These are phyloP conservation scores for Neopestalotiopsis sp. DNA, from an alignment of 2,329 filamentous ascomycete genomes.

Conservation along the genomic window DNA sequence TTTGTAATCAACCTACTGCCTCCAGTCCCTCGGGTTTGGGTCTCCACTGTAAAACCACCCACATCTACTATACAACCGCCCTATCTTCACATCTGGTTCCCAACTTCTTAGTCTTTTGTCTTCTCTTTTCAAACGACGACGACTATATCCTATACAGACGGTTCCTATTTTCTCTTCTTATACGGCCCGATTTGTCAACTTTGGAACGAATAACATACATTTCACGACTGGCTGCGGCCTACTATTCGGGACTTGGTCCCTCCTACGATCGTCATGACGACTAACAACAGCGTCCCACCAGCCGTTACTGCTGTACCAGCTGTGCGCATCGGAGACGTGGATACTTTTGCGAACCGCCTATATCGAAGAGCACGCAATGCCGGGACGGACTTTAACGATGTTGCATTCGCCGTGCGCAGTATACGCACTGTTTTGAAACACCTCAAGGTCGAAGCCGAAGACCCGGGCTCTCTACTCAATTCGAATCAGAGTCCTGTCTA, in stretches of 20 bases:
- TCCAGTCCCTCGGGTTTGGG: not conserved
- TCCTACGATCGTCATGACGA: conserved; percentile 27
- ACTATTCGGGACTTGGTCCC: conserved; percentile 20
- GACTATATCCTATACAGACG: not conserved
- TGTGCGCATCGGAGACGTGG: conserved; percentile 59
- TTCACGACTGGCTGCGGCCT: conserved; percentile 9
- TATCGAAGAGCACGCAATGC: conserved; percentile 59
- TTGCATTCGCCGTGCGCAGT: conserved; percentile 55
- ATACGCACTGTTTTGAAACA: conserved; percentile 63
- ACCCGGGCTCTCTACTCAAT: conserved; percentile 61
- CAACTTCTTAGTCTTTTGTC: not conserved
- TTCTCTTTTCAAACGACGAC: not conserved
- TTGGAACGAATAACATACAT: conserved; percentile 4
- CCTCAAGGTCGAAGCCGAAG: conserved; percentile 62
- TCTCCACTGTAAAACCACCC: not conserved
- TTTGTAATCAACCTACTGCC: conserved; percentile 2
- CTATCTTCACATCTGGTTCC: not conserved
- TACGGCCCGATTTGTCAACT: not conserved
- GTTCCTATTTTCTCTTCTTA: not conserved
- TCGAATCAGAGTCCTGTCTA: conserved; percentile 47
- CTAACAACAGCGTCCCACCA: conserved; percentile 33
- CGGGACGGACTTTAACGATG: conserved; percentile 54
- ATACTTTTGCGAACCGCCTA: conserved; percentile 60
- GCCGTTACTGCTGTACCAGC: conserved; percentile 31
- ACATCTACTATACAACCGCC: conserved; percentile 2